These are phyloP conservation scores for Fabrea salina DNA, from an alignment of 169 alveolate species.

Conservation along the genomic window DNA sequence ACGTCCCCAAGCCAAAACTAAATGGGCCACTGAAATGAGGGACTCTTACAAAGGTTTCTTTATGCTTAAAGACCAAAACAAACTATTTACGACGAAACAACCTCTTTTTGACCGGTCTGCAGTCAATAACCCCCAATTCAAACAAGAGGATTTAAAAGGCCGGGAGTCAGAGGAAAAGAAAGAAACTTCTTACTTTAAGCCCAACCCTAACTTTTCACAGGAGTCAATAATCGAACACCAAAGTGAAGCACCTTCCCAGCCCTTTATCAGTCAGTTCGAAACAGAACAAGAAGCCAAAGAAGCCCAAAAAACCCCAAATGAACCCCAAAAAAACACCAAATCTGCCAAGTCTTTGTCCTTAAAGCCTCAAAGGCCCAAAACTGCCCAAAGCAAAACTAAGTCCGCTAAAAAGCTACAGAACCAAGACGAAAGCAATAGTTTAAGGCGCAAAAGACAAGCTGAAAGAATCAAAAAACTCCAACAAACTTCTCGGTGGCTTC, in stretches of 20 bases:
- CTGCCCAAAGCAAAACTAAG: background rate
- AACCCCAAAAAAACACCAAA: background rate
- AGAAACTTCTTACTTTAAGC: background rate
- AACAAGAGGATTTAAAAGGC: background rate
- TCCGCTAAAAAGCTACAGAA: background rate
- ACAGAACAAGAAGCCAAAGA: background rate
- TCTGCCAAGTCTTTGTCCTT: background rate
- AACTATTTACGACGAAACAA: background rate
- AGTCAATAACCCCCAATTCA: background rate
- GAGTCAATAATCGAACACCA: background rate
- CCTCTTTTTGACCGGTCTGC: background rate
- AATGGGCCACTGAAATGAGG: background rate
- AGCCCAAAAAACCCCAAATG: background rate
- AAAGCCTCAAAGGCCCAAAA: background rate
- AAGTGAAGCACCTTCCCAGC: background rate
- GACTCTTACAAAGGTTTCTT: slow-evolving; percentile 15
- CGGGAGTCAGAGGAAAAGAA: background rate
- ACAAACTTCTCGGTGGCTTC: slow-evolving; percentile 80
- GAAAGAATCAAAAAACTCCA: slow-evolving; percentile 62
- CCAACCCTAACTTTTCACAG: background rate
- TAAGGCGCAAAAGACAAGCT: background rate
- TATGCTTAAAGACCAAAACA: background rate
- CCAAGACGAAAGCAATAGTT: no score
- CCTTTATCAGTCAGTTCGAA: background rate
- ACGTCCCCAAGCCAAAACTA: background rate